phyloP scores from a whole-genome alignment of 2,329 filamentous ascomycete genomes.

The Paracoccidioides brasiliensis region DNA sequence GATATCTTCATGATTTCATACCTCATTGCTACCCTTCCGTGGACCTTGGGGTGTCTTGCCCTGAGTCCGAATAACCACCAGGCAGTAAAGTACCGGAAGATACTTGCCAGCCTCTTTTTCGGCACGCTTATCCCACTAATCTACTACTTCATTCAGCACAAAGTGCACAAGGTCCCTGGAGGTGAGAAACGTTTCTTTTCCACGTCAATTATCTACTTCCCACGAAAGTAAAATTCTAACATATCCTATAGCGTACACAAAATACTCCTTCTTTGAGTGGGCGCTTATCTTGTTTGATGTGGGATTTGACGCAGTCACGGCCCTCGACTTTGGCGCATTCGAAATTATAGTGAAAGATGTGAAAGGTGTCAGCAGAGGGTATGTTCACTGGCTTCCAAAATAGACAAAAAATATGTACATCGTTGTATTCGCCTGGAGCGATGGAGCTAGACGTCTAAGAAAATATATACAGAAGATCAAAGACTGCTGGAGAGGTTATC shows the following conservation, averaged over 20 bases:
- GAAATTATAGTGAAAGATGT: slow-evolving; percentile 81
- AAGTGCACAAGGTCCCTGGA: slow-evolving; percentile 84
- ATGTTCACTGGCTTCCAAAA: slow-evolving; percentile 90
- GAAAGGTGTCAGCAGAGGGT: slow-evolving; percentile 90
- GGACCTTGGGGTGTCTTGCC: slow-evolving; percentile 82
- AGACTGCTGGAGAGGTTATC: slow-evolving; percentile 34
- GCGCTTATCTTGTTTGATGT: slow-evolving; percentile 88
- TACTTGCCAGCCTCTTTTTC: slow-evolving; percentile 73
- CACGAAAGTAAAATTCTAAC: slow-evolving; percentile 8
- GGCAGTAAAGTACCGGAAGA: slow-evolving; percentile 80
- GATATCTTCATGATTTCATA: slow-evolving; percentile 99
- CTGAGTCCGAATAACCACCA: slow-evolving; percentile 72
- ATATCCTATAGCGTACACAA: slow-evolving; percentile 68
- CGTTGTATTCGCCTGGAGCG: slow-evolving; percentile 25
- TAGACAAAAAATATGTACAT: slow-evolving; percentile 49
- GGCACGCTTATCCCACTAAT: slow-evolving; percentile 78
- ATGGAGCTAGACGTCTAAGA: slow-evolving; percentile 25
- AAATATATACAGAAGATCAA: slow-evolving; percentile 35
- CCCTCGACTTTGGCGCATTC: slow-evolving; percentile 78
- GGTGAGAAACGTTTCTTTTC: slow-evolving; percentile 44
- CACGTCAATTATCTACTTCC: background rate
- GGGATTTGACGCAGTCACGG: slow-evolving; percentile 88
- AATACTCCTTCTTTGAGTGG: slow-evolving; percentile 97
- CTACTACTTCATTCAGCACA: slow-evolving; percentile 98
- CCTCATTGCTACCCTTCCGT: slow-evolving; percentile 82